Conservation (phyloP, 331 rosid genomes). For the Arachis monticola region DNA sequence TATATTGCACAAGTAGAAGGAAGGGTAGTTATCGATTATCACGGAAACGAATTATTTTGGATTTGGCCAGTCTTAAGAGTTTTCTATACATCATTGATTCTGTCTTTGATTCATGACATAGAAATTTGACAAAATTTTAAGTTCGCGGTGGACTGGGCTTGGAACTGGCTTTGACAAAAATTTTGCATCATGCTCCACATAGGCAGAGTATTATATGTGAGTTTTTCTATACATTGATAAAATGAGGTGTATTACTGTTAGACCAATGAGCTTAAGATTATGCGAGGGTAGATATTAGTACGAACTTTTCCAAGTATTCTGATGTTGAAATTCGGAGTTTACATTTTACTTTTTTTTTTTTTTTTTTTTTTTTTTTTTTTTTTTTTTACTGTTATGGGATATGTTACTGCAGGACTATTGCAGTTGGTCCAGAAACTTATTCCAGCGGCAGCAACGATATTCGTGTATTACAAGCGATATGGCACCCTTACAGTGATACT, state of each 20-base stretch:
- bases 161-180: no score
- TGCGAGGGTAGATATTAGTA: no score
- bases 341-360: not conserved
- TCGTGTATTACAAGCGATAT: constrained; percentile 68
- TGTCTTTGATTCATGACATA: no score
- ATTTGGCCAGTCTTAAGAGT: no score
- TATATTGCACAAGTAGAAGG: constrained; percentile 17
- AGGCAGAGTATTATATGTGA: no score
- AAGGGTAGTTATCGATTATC: not conserved
- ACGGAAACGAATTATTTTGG: no score
- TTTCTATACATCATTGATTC: no score
- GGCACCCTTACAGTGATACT: constrained; percentile 87
- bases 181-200: no score
- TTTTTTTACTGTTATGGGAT: not conserved
- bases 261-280: not conserved
- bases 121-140: no score
- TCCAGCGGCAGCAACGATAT: constrained; percentile 52
- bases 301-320: not conserved
- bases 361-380: not conserved
- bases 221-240: no score
- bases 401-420: constrained; percentile 66
- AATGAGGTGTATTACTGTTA: no score
- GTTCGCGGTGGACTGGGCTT: no score
- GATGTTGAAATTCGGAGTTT: constrained; percentile 7
- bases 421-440: constrained; percentile 66